A percentile compares a stretch with the other conserved stretches of the same genome.
These are phyloP conservation scores for Calonectria pteridis DNA, from an alignment of 2,329 filamentous ascomycete species.

Conservation along the genomic window DNA sequence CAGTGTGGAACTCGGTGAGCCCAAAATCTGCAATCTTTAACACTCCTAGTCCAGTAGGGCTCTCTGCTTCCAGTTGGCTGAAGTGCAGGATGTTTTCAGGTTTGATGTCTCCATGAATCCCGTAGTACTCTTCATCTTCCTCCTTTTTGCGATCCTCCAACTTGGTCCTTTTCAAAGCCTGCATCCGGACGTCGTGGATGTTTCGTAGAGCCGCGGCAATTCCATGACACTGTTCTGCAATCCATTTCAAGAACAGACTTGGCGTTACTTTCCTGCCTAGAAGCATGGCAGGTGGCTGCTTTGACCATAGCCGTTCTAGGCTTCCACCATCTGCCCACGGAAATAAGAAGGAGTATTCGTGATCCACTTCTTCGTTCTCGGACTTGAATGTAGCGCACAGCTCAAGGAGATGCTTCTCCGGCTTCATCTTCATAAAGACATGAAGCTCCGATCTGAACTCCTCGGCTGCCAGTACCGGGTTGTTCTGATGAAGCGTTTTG, in stretches of 20 bases:
- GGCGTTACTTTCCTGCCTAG: neutral
- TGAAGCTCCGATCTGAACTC: neutral
- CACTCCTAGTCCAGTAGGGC: neutral
- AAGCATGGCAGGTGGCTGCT: neutral
- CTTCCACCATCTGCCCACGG: slow-evolving; percentile 28
- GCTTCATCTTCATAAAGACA: slow-evolving; percentile 10
- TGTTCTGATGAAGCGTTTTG: neutral
- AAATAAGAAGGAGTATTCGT: slow-evolving; percentile 26
- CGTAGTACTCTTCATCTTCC: slow-evolving; percentile 6
- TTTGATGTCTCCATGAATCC: slow-evolving; percentile 34
- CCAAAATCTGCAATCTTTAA: slow-evolving; percentile 30
- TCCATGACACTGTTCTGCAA: slow-evolving; percentile 7
- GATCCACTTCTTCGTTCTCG: neutral
- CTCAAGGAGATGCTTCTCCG: slow-evolving; percentile 14
- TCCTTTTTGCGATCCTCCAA: neutral
- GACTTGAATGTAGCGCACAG: slow-evolving; percentile 20
- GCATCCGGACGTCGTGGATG: neutral
- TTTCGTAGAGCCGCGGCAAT: neutral
- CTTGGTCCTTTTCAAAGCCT: neutral
- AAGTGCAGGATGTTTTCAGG: slow-evolving; percentile 35
- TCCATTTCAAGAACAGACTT: slow-evolving; percentile 1
- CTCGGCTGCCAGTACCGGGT: neutral
- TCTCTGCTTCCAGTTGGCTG: neutral
- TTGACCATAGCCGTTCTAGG: neutral
- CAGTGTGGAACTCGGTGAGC: neutral